A percentile compares a stretch with the other conserved stretches of the same genome.
Conservation (phyloP, 2,329 filamentous ascomycete species). For the Boeremia lycopersici region DNA sequence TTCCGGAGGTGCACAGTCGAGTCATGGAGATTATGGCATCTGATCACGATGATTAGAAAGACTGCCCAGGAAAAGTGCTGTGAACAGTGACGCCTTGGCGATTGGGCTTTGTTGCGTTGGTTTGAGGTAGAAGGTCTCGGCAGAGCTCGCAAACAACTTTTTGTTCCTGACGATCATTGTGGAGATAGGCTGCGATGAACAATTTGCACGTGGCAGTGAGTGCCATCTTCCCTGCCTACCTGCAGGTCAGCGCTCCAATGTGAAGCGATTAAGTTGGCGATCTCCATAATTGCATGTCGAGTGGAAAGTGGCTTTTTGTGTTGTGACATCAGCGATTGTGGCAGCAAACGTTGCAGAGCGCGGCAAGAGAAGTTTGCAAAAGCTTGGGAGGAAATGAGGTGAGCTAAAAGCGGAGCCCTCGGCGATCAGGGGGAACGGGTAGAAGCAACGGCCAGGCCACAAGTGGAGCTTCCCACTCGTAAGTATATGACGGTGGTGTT, state of each 20-base stretch:
- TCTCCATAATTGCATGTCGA: background rate
- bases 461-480: constrained; percentile 7
- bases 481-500: constrained; percentile 14
- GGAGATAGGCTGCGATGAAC: constrained; percentile 8
- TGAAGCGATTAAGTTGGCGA: background rate
- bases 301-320: background rate
- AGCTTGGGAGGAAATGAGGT: constrained; percentile 15
- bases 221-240: background rate
- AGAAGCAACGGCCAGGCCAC: constrained; percentile 9
- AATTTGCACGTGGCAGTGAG: background rate
- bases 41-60: background rate
- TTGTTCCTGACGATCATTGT: constrained; percentile 17
- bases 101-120: constrained; percentile 5
- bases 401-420: constrained; percentile 16
- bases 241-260: background rate
- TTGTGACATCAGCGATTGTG: constrained; percentile 10
- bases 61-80: background rate
- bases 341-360: constrained; percentile 1
- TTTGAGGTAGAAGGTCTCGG: constrained; percentile 14
- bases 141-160: constrained; percentile 5
- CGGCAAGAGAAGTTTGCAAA: constrained; percentile 15
- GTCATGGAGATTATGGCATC: background rate
- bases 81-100: background rate
- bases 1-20: background rate
- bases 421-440: constrained; percentile 18